phyloP scores from a whole-genome alignment of 2,329 filamentous ascomycete species.

The Aspergillus calidoustus region DNA sequence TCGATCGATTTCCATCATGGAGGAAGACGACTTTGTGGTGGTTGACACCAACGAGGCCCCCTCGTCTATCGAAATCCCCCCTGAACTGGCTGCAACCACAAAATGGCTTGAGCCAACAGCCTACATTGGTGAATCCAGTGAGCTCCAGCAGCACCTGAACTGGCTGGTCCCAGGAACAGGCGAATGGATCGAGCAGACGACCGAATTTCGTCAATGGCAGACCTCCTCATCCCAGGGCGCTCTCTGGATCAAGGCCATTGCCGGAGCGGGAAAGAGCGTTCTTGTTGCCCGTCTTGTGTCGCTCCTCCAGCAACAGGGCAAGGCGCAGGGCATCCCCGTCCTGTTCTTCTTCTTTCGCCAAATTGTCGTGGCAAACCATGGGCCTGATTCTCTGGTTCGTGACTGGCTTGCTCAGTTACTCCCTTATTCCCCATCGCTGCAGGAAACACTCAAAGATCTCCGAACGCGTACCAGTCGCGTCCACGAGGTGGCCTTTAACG shows the following conservation, averaged over 20 bases:
- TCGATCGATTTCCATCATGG: not conserved
- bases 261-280: constrained; percentile 31
- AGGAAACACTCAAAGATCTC: not conserved
- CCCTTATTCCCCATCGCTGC: constrained; percentile 16
- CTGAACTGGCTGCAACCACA: not conserved
- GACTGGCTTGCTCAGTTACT: constrained; percentile 21
- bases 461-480: not conserved
- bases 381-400: constrained; percentile 18
- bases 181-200: constrained; percentile 23
- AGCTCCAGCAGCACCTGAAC: constrained; percentile 17
- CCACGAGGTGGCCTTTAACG: not conserved
- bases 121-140: constrained; percentile 2
- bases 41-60: not conserved
- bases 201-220: constrained; percentile 20
- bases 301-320: constrained; percentile 11
- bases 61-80: not conserved
- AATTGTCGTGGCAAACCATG: constrained; percentile 26
- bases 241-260: constrained; percentile 30
- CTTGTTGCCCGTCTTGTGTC: constrained; percentile 25
- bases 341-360: constrained; percentile 30
- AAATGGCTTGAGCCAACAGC: constrained; percentile 18
- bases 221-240: constrained; percentile 10
- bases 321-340: not conserved
- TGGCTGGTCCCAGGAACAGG: constrained; percentile 21
- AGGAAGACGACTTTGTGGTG: not conserved